These are phyloP conservation scores for Exophiala lecanii-corni DNA, from an alignment of 2,329 filamentous ascomycete genomes.

Conservation along the genomic window DNA sequence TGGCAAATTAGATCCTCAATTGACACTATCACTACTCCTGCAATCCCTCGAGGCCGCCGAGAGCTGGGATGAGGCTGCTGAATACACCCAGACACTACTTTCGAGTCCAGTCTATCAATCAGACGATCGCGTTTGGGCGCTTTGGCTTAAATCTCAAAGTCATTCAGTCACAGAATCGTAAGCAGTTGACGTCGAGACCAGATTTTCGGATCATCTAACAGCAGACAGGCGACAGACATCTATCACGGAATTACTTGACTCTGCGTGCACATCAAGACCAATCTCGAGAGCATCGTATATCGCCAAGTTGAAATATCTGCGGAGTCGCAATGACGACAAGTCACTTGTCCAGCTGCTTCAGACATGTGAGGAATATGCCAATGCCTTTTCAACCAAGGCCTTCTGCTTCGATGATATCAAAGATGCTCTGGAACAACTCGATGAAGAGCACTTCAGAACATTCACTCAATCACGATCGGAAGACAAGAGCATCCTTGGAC, in stretches of 20 bases:
- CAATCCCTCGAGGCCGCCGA: slow-evolving; percentile 34
- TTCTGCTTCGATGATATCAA: slow-evolving; percentile 44
- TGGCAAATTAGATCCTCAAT: slow-evolving; percentile 41
- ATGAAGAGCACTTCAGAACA: slow-evolving; percentile 10
- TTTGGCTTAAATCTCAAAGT: slow-evolving; percentile 35
- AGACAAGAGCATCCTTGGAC: slow-evolving; percentile 17
- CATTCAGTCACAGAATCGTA: slow-evolving; percentile 19
- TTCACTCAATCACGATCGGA: slow-evolving; percentile 32
- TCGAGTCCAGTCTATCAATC: slow-evolving; percentile 35
- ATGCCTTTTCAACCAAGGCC: slow-evolving; percentile 38
- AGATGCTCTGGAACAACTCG: slow-evolving; percentile 18
- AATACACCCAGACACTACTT: slow-evolving; percentile 36
- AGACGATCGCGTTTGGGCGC: slow-evolving; percentile 45
- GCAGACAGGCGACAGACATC: neutral
- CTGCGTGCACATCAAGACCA: slow-evolving; percentile 8
- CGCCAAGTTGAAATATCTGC: slow-evolving; percentile 14
- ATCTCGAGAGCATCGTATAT: slow-evolving; percentile 14
- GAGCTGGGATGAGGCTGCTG: slow-evolving; percentile 37
- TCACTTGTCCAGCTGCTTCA: slow-evolving; percentile 33
- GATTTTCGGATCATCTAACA: too few species aligned
- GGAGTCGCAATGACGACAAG: slow-evolving; percentile 29
- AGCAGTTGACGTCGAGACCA: too few species aligned
- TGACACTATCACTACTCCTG: slow-evolving; percentile 37
- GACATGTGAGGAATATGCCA: slow-evolving; percentile 39
- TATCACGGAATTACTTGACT: slow-evolving; percentile 10